Conservation (phyloP, 1,284 basidiomycete species). For the Neonothopanus nambi region DNA sequence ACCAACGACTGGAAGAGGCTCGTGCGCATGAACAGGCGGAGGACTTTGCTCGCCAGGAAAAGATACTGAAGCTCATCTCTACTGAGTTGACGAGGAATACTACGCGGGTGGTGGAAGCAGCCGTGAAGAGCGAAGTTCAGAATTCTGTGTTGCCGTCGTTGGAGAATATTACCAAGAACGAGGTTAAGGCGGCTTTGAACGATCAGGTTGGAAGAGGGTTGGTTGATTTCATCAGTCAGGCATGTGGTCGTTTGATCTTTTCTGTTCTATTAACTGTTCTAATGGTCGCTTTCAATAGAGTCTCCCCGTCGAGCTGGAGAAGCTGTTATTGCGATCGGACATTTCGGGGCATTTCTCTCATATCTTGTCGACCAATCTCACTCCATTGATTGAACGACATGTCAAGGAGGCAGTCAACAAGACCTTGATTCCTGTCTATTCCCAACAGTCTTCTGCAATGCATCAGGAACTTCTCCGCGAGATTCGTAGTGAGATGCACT, state of each 20-base stretch:
- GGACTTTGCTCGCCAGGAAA: constrained; percentile 81
- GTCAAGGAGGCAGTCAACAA: constrained; percentile 77
- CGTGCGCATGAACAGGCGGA: constrained; percentile 73
- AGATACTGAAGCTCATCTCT: constrained; percentile 82
- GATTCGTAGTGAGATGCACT: constrained; percentile 70
- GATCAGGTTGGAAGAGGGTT: constrained; percentile 74
- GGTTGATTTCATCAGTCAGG: constrained; percentile 70
- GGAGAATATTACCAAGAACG: constrained; percentile 74
- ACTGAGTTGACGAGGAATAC: constrained; percentile 83
- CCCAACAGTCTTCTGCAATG: constrained; percentile 66
- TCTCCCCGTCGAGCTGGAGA: constrained; percentile 75
- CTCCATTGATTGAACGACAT: constrained; percentile 73
- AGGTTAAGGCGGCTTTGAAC: constrained; percentile 73
- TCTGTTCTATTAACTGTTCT: constrained; percentile 2
- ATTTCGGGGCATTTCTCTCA: constrained; percentile 73
- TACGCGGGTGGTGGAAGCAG: constrained; percentile 80
- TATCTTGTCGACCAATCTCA: constrained; percentile 64
- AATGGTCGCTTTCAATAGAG: constrained; percentile 42
- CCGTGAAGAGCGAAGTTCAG: constrained; percentile 79
- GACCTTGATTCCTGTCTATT: constrained; percentile 71
- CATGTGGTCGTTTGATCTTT: constrained; percentile 34
- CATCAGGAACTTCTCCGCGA: constrained; percentile 77
- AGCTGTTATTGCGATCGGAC: constrained; percentile 72
- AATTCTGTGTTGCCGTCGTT: constrained; percentile 77
- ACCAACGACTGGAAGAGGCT: constrained; percentile 78